Percentiles rank a stretch among this genome's conserved stretches.
Evolutionary conservation across 495 filamentous ascomycete genomes (phyloP).

Genomic region (Aspergillus saccharolyticus): DNA sequence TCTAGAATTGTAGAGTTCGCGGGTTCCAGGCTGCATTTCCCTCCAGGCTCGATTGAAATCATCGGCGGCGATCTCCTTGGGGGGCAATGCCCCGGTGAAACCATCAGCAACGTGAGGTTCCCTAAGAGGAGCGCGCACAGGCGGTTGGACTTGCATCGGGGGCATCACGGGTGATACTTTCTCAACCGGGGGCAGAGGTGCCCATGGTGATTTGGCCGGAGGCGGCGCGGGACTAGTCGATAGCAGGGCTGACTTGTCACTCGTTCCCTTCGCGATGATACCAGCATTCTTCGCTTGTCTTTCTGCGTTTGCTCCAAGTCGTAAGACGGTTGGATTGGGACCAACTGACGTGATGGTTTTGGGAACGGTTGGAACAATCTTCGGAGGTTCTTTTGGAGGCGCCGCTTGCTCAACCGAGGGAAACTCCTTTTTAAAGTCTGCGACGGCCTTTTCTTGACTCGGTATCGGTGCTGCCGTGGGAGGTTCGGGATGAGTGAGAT

Average conservation of each 20-base stretch:
- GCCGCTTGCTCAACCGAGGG: conserved; percentile 20
- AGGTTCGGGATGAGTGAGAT: conserved; percentile 54
- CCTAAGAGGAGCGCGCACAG: conserved; percentile 23
- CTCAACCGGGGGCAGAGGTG: conserved; percentile 75
- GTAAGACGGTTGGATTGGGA: conserved; percentile 50
- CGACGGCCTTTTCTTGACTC: conserved; percentile 9
- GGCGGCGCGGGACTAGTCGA: conserved; percentile 73
- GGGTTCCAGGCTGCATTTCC: conserved; percentile 57
- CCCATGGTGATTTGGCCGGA: conserved; percentile 88
- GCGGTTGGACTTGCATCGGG: conserved; percentile 36
- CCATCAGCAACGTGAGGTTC: conserved; percentile 33
- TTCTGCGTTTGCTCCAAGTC: conserved; percentile 47
- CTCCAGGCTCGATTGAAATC: conserved; percentile 87
- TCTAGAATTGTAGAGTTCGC: conserved; percentile 89
- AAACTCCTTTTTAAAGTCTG: conserved; percentile 26
- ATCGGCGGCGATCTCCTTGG: conserved; percentile 88
- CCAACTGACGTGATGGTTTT: conserved; percentile 47
- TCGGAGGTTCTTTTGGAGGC: conserved; percentile 26
- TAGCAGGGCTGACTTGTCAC: conserved; percentile 71
- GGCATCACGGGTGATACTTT: conserved; percentile 63
- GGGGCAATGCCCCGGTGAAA: conserved; percentile 33
- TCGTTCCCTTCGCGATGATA: conserved; percentile 59
- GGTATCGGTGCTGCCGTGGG: conserved; percentile 22
- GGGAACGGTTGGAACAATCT: conserved; percentile 35
- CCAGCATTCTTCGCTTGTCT: conserved; percentile 49